Evolutionary conservation across 2,329 filamentous ascomycete species (phyloP), one percentile per base, ranked within the genome.

Genomic region (Apiospora pterosperma): DNA sequence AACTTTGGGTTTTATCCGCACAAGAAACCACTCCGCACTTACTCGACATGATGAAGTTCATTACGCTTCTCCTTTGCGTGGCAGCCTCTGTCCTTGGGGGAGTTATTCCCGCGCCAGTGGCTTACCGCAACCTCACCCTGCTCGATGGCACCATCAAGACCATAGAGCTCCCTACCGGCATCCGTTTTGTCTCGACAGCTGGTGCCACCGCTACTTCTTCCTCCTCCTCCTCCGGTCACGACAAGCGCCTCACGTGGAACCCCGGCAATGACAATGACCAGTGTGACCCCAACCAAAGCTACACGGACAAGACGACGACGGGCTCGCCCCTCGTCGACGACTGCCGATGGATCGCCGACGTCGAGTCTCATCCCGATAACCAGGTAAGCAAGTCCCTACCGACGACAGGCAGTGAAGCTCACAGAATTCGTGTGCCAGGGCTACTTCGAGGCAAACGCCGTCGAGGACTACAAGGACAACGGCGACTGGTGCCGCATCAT

Each of bases 401-500:
- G 19, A 41, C 38, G 38, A 41, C 38, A 11, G 10, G 11, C 38
- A 10, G 38, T n/a, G 28, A 25, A 25, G 38, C 58, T 60, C 6
- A 60, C 11, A 21, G 8, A 14, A 1, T 2, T 5, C 11, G 12
- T 25, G 16, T 38, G 11, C 2, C 36, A 62, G 60, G 60, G 60
- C 4, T 62, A 44, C 23, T 62, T 41, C 16, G 3, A 31, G 28
- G 60, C 38, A 25, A 8, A 14, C 1, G n/a, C 25, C 16, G 59
- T 25, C 39, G 19, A 6, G 16, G 60, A 62, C 39, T 41, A 42
- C 23, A 6, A 5, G 4, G 39, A 41, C 38, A 48, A 62, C 39
- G 60, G 60, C 28, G 60, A 62, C 60, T 62, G 60, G 60, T 62
- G 60, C 60, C 36, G 60, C 14, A 41, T 62, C 31, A 31, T 31